phyloP scores from a whole-genome alignment of 1,284 basidiomycete genomes.

The Meripilus lineatus region DNA sequence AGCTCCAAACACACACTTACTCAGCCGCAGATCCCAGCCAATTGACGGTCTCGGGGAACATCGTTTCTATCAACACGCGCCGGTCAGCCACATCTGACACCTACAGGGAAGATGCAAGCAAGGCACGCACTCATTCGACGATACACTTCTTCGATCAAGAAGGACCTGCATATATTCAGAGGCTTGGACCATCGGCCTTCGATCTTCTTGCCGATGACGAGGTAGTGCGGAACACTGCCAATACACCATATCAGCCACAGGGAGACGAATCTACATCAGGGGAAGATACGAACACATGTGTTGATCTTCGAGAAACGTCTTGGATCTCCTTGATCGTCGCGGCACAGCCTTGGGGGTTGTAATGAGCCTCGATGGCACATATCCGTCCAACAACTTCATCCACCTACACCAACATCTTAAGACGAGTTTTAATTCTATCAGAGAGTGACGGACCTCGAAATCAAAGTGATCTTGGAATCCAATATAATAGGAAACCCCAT shows the following conservation, averaged over 20 bases:
- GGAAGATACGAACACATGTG: slow-evolving; percentile 47
- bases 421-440: background rate
- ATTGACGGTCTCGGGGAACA: slow-evolving; percentile 55
- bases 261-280: background rate
- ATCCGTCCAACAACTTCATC: slow-evolving; percentile 47
- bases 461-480: slow-evolving; percentile 59
- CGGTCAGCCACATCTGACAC: background rate
- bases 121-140: slow-evolving; percentile 39
- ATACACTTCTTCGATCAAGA: slow-evolving; percentile 57
- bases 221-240: slow-evolving; percentile 53
- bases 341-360: slow-evolving; percentile 28
- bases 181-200: slow-evolving; percentile 27
- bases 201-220: slow-evolving; percentile 42
- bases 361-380: slow-evolving; percentile 38
- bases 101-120: background rate
- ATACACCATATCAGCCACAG: background rate
- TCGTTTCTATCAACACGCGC: slow-evolving; percentile 30
- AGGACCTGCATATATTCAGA: slow-evolving; percentile 37
- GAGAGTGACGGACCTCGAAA: slow-evolving; percentile 28
- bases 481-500: slow-evolving; percentile 54
- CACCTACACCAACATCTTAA: slow-evolving; percentile 17
- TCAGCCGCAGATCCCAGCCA: slow-evolving; percentile 50
- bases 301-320: slow-evolving; percentile 36
- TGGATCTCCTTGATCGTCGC: slow-evolving; percentile 38
- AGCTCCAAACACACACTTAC: slow-evolving; percentile 30